Evolutionary conservation across 2,329 filamentous ascomycete species (phyloP), one percentile per base, ranked within the genome.

Genomic region (Fusarium abutilonis): DNA sequence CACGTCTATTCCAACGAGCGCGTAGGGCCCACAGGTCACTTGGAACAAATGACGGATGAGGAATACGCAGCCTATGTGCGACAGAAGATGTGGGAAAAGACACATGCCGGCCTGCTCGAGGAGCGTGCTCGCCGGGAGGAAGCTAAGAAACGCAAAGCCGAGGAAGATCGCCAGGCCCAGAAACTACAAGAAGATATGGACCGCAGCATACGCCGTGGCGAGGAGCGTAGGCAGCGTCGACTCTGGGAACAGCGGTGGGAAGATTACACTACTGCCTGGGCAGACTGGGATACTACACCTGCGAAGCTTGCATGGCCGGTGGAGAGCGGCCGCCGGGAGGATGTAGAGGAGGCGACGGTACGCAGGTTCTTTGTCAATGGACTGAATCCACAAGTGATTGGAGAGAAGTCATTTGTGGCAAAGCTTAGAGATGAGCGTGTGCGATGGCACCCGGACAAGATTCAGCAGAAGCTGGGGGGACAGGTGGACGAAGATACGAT

Each of bases 391-490:
- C 76, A 78, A 26, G 76, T 78, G 3, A 68, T 80, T 3, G 81
- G 80, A 17, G 79, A 81, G 67, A 76, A 71, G 55, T 77, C 78
- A 9, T 80, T 82, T 46, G 73, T 80, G 17, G 76, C 79, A 8
- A 78, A 75, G 55, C 80, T 98, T 48, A 97, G 96, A 76, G 80
- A 86, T 6, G 95, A 99, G 79, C 86, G 95, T 47, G 88, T 98
- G 15, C 84, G 93, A 14, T 99, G 95, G 95, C 95, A 99, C 79
- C 95, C 95, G 4, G 95, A 99, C 78, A 99, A 98, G 81, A 90
- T 98, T 52, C 92, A 97, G 79, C 95, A 97, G 78, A 86, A 88
- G 49, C 88, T 96, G 58, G 91, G 92, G 4, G 86, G 85, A 0
- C 79, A 86, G 56, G 86, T 96, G 44, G 89, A 93, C 43, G 82